Conservation (phyloP, 1,139 yeast genomes). For the Nadsonia commutata region DNA sequence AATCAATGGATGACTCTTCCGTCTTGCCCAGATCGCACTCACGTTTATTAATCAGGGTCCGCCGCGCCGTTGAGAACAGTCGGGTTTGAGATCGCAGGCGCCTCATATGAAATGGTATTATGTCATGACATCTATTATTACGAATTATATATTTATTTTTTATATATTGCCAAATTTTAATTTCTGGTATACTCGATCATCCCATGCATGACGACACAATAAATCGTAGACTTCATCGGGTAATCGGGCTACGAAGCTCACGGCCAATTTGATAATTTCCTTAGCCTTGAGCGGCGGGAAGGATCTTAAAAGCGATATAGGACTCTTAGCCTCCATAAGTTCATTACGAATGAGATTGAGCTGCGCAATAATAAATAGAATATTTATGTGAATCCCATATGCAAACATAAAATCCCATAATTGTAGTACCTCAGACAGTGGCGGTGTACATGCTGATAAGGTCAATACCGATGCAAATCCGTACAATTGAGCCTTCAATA, state of each 20-base stretch:
- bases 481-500: conserved; percentile 66
- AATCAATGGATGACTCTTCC: no score
- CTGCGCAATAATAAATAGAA: conserved; percentile 75
- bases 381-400: conserved; percentile 80
- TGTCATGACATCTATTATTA: no score
- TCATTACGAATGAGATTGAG: conserved; percentile 52
- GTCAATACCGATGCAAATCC: conserved; percentile 85
- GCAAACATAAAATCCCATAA: conserved; percentile 89
- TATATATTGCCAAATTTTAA: no score
- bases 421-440: conserved; percentile 56
- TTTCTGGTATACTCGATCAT: conserved; percentile 19
- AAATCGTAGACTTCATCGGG: conserved; percentile 57
- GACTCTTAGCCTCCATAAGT: conserved; percentile 43
- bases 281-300: conserved; percentile 62
- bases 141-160: no score
- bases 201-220: conserved; percentile 59
- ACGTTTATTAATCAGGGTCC: no score
- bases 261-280: conserved; percentile 62
- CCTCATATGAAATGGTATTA: no score
- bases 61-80: no score
- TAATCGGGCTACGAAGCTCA: conserved; percentile 65
- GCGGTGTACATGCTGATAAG: conserved; percentile 81
- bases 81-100: no score
- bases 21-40: no score
- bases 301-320: conserved; percentile 60